Evolutionary conservation across 306 rosid genomes (phyloP).

Genomic region (Ochetophila trinervis): DNA sequence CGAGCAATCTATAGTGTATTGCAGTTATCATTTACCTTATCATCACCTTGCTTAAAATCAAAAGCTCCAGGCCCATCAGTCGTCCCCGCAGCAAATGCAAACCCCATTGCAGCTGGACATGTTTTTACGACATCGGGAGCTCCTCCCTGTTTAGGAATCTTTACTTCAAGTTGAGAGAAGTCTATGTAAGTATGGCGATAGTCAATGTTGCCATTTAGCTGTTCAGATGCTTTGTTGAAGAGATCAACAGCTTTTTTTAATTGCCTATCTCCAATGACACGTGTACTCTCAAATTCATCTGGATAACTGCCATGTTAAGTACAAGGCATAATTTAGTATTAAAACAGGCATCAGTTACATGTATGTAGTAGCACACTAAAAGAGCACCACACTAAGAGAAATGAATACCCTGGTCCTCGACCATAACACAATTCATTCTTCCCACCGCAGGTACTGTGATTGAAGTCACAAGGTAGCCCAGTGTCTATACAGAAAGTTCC

Average conservation of each 20-base stretch:
- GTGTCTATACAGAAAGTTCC: constrained; percentile 83
- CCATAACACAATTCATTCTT: constrained; percentile 83
- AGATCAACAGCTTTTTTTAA: constrained; percentile 76
- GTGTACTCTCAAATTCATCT: constrained; percentile 93
- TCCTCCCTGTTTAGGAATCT: constrained; percentile 50
- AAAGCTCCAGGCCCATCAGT: constrained; percentile 98
- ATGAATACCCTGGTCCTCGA: constrained; percentile 84
- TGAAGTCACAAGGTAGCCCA: constrained; percentile 92
- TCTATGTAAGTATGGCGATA: constrained; percentile 73
- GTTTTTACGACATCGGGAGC: constrained; percentile 57
- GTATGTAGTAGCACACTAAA: neutral
- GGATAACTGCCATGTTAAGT: constrained; percentile 62
- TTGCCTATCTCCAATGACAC: constrained; percentile 85
- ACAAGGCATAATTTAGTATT: constrained; percentile 25
- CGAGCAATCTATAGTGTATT: constrained; percentile 10
- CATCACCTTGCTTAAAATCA: constrained; percentile 88
- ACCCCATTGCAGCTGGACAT: constrained; percentile 97
- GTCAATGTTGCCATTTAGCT: constrained; percentile 66
- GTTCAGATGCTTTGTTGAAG: constrained; percentile 59
- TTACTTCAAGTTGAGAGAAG: constrained; percentile 71
- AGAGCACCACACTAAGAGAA: constrained; percentile 9
- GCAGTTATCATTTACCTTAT: constrained; percentile 48
- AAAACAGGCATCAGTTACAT: neutral
- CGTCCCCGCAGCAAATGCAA: constrained; percentile 93
- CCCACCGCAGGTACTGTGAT: constrained; percentile 93